Percentiles rank a stretch among this genome's conserved stretches.
Evolutionary conservation across 306 rosid genomes (phyloP).

Genomic region (Fragaria iinumae): DNA sequence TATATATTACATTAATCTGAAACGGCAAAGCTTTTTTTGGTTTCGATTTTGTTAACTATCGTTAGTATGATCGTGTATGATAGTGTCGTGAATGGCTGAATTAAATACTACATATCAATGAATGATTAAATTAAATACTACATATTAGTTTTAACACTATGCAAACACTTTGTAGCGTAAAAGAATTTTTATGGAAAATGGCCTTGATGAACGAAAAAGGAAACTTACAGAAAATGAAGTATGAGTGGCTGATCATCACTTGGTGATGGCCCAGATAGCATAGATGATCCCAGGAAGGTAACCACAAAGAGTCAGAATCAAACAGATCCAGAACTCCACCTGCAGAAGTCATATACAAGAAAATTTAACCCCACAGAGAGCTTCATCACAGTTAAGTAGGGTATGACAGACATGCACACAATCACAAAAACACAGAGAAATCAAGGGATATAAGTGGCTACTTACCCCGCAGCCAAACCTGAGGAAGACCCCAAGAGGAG

Average conservation of each 20-base stretch:
- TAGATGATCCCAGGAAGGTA: slow-evolving; percentile 76
- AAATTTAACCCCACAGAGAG: not conserved
- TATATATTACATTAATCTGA: too few relatives aligned
- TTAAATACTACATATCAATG: too few relatives aligned
- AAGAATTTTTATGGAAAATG: not conserved
- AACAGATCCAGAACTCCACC: slow-evolving; percentile 86
- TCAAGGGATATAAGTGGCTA: not conserved
- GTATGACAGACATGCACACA: not conserved
- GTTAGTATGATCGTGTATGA: too few relatives aligned
- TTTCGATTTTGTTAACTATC: too few relatives aligned
- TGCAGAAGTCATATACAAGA: slow-evolving; percentile 22
- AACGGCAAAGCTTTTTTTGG: too few relatives aligned
- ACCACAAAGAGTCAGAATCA: slow-evolving; percentile 60
- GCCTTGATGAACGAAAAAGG: not conserved
- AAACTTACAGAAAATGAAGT: slow-evolving; percentile 32
- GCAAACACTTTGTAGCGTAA: too few relatives aligned
- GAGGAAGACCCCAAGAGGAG: slow-evolving; percentile 92
- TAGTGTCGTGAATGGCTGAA: too few relatives aligned
- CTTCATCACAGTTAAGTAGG: not conserved
- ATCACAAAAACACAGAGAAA: not conserved
- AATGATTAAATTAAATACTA: too few relatives aligned
- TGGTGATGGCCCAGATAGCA: slow-evolving; percentile 62
- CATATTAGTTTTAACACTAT: too few relatives aligned
- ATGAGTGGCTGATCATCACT: slow-evolving; percentile 29
- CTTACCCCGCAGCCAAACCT: slow-evolving; percentile 64